Conservation (phyloP, 495 filamentous ascomycete species). For the Corynascus novoguineensis region DNA sequence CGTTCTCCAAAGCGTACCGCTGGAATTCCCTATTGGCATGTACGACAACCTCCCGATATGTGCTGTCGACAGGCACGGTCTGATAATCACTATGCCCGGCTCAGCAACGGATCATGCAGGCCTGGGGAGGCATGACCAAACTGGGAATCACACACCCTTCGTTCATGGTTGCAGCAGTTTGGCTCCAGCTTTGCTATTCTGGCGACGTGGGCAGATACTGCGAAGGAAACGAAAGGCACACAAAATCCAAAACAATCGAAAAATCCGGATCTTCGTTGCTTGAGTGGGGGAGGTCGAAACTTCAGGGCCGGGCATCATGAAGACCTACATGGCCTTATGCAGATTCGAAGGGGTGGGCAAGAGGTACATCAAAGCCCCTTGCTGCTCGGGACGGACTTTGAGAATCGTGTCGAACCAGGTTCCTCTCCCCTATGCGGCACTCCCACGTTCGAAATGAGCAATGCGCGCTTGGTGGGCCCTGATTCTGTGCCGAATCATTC, state of each 20-base stretch:
- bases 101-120: constrained; percentile 19
- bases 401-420: constrained; percentile 21
- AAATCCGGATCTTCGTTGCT: constrained; percentile 5
- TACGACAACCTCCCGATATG: constrained; percentile 57
- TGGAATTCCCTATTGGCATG: constrained; percentile 68
- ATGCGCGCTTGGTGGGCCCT: constrained; percentile 29
- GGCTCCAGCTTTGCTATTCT: neutral
- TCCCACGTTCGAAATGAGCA: constrained; percentile 30
- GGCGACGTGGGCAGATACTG: constrained; percentile 10
- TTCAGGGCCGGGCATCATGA: constrained; percentile 22
- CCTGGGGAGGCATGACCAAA: neutral
- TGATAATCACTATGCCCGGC: constrained; percentile 30
- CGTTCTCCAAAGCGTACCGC: constrained; percentile 64
- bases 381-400: constrained; percentile 20
- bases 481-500: constrained; percentile 20
- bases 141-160: constrained; percentile 24
- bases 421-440: constrained; percentile 26
- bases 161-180: constrained; percentile 21
- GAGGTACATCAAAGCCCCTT: constrained; percentile 24
- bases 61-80: constrained; percentile 50
- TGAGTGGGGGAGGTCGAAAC: constrained; percentile 5
- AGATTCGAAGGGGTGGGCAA: constrained; percentile 22
- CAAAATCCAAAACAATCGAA: constrained; percentile 6
- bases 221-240: neutral
- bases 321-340: constrained; percentile 23